Base-by-base conservation (phyloP, 306 rosid genomes). In the Alnus glutinosa region DNA sequence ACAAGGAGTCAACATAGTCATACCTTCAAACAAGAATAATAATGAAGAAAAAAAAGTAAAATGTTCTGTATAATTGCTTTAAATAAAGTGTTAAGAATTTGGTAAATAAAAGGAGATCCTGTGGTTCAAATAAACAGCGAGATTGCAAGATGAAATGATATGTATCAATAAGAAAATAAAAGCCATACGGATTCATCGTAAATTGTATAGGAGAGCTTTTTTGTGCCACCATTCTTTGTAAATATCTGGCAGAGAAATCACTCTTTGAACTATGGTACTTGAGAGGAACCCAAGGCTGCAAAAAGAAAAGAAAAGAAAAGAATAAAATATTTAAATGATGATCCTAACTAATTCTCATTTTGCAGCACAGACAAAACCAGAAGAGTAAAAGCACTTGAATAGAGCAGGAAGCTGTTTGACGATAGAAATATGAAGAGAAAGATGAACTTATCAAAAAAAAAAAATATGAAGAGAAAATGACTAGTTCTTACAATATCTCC, bases 261-360 rank as follows among this genome's bases (percentile, higher is more conserved):
- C 92, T 89, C 77, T 88, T 88, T 61, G 89, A 79, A 78, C 91
- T 82, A 88, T 95, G 97, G 83, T 91, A 92, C 90, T 86, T 85
- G 55, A 91, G 98, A 76, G 98, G 87, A 89, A 92, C 80, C 97
- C 94, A 95, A 49, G 73, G 15, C 98, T 95, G 82, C 71, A 84
- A 49, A 69, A 82, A 70, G 71, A 81, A 51, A 77, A 52, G 49
- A 78, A 23, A 23, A 23, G 28, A 23, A 80, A 75, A 74, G 30
- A 16, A 58, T 18, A n/a, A 71, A 42, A n/a, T 18, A 9, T 39
- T 68, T 28, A 68, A 16, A 10, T n/a, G 49, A 10, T 42, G 49
- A 67, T 9, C 9, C 51, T 37, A 42, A 44, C 3, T 42, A 39
- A 44, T 68, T 42, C 72, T 9, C 32, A 68, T 28, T 68, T 16